Percentiles rank a stretch among this genome's conserved stretches.
Conservation (phyloP, 371 early-diverging fungal genomes). For the Apophysomyces trapeziformis region DNA sequence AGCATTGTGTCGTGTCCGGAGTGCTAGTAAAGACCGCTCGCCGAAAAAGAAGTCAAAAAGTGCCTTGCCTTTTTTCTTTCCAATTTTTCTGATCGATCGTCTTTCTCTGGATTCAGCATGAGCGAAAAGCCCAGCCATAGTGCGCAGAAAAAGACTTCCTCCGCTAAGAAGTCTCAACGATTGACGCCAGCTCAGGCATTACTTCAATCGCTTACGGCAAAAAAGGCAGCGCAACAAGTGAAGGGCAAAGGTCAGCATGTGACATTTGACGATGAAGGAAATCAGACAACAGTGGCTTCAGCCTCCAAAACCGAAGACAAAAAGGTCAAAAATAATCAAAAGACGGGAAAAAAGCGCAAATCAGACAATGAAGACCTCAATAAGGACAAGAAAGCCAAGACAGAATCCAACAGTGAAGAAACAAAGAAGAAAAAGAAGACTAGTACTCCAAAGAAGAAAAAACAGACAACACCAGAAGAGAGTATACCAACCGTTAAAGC, state of each 20-base stretch:
- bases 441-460: neutral
- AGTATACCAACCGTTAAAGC: constrained; percentile 4
- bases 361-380: neutral
- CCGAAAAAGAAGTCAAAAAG: neutral
- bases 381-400: constrained; percentile 2
- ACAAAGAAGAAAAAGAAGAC: constrained; percentile 10
- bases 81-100: too few species aligned
- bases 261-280: neutral
- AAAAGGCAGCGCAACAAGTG: neutral
- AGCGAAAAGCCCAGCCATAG: neutral
- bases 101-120: neutral
- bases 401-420: neutral
- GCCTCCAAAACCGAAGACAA: neutral
- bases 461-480: constrained; percentile 4
- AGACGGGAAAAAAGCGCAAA: neutral
- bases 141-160: neutral
- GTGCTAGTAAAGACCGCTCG: too few species aligned
- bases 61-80: too few species aligned
- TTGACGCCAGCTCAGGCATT: constrained; percentile 1
- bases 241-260: neutral
- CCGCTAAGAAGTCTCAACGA: neutral
- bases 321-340: neutral
- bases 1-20: too few species aligned
- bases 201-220: neutral
- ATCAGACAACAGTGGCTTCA: neutral